Percentiles rank a stretch among this genome's conserved stretches.
Evolutionary conservation across 2,329 filamentous ascomycete genomes (phyloP).

Genomic region (Claviceps sp.): DNA sequence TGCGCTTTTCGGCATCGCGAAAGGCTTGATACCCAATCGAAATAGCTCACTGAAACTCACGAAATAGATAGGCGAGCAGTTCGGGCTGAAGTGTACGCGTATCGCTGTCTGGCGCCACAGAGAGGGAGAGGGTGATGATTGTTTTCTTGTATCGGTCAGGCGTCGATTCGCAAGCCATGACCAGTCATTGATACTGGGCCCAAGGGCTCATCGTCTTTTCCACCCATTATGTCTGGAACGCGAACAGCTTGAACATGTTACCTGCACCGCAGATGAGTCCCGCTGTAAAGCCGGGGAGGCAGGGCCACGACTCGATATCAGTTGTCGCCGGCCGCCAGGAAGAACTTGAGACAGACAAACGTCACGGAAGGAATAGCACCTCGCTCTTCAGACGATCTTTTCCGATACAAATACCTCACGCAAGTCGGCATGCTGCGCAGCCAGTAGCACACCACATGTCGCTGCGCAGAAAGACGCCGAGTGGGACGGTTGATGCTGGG

Average conservation of each 20-base stretch:
- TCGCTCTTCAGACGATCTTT: constrained; percentile 15
- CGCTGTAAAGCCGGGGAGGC: constrained; percentile 32
- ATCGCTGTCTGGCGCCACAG: constrained; percentile 1
- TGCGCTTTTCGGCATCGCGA: background rate
- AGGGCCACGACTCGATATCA: constrained; percentile 21
- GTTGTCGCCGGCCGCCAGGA: background rate
- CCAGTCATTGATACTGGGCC: constrained; percentile 16
- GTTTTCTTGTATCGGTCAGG: constrained; percentile 22
- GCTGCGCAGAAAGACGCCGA: constrained; percentile 74
- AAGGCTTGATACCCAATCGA: background rate
- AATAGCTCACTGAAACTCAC: background rate
- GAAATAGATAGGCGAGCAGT: background rate
- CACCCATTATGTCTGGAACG: background rate
- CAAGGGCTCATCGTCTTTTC: constrained; percentile 9
- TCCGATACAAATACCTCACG: constrained; percentile 20
- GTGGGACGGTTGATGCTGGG: constrained; percentile 79
- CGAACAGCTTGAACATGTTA: constrained; percentile 25
- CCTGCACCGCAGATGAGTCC: constrained; percentile 39
- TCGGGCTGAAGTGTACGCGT: background rate
- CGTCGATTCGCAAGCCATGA: constrained; percentile 31
- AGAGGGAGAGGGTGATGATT: constrained; percentile 17
- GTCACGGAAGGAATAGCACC: constrained; percentile 10
- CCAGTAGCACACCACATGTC: constrained; percentile 9
- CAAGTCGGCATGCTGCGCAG: constrained; percentile 10
- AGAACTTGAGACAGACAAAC: background rate